phyloP scores from a whole-genome alignment of 1,284 basidiomycete genomes.

The Malassezia psittaci region DNA sequence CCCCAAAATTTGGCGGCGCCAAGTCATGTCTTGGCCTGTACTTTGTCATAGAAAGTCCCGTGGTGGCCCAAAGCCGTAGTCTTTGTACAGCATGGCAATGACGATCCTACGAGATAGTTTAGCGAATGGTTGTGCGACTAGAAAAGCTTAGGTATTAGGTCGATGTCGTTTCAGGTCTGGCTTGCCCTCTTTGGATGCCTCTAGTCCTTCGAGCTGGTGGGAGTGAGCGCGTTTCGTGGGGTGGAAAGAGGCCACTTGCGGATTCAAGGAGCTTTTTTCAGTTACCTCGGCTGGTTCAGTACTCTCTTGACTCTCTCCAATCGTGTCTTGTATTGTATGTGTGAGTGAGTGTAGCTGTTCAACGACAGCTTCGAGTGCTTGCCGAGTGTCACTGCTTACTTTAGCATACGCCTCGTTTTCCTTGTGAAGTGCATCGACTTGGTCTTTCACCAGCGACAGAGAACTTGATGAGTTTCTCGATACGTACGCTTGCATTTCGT shows the following conservation, averaged over 20 bases:
- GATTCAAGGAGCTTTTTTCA: background rate
- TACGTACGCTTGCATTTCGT: conserved; percentile 11
- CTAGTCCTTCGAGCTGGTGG: no score
- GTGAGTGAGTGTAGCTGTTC: background rate
- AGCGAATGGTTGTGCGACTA: no score
- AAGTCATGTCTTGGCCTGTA: conserved; percentile 14
- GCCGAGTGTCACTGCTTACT: background rate
- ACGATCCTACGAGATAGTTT: background rate
- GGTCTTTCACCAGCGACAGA: background rate
- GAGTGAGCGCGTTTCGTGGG: no score
- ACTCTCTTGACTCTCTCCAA: background rate
- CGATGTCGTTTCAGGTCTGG: background rate
- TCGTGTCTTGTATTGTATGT: background rate
- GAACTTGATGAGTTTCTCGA: background rate
- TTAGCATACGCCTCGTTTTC: conserved; percentile 5
- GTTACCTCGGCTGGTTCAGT: background rate
- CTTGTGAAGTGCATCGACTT: background rate
- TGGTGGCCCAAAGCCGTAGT: conserved; percentile 14
- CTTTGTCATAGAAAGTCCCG: conserved; percentile 11
- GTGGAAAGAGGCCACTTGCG: no score
- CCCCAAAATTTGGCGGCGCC: conserved; percentile 15
- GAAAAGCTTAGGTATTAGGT: background rate
- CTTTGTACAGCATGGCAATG: conserved; percentile 11
- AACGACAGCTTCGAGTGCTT: background rate
- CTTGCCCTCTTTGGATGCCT: background rate